Percentiles rank a stretch among this genome's conserved stretches.
Evolutionary conservation across 768 basidiomycete genomes (phyloP).

Genomic region (Tylopilus sp.): DNA sequence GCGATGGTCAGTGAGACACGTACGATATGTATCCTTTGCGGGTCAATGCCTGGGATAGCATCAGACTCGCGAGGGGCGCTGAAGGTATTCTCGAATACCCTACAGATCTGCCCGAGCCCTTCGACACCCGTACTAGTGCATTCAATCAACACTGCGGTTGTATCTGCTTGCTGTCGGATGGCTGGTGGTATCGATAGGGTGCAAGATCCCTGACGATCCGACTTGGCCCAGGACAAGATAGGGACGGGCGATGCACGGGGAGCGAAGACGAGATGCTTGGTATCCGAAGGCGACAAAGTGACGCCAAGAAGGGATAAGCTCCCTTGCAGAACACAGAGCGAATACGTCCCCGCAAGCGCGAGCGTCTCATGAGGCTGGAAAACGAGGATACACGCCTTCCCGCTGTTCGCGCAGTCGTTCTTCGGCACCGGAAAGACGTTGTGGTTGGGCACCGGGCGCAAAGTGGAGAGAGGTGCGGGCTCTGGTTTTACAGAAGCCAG

Average conservation of each 20-base stretch:
- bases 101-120: conserved; percentile 59
- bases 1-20: conserved; percentile 11
- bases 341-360: conserved; percentile 52
- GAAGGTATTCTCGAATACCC: conserved; percentile 62
- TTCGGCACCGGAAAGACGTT: background rate
- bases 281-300: conserved; percentile 39
- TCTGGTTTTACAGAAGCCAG: conserved; percentile 11
- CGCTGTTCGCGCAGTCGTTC: background rate
- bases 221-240: conserved; percentile 33
- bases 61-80: conserved; percentile 38
- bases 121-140: conserved; percentile 60
- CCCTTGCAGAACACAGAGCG: conserved; percentile 60
- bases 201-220: conserved; percentile 12
- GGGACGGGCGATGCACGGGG: conserved; percentile 81
- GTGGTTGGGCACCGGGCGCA: conserved; percentile 34
- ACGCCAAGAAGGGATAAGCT: conserved; percentile 57
- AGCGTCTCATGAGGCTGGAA: conserved; percentile 45
- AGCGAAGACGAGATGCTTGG: conserved; percentile 58
- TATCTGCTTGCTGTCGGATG: conserved; percentile 12
- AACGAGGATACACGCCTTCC: conserved; percentile 37
- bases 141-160: conserved; percentile 53
- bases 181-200: conserved; percentile 10
- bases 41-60: conserved; percentile 35
- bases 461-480: conserved; percentile 43
- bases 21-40: conserved; percentile 51